Evolutionary conservation across 768 basidiomycete species (phyloP).

Genomic region (Imleria badia): DNA sequence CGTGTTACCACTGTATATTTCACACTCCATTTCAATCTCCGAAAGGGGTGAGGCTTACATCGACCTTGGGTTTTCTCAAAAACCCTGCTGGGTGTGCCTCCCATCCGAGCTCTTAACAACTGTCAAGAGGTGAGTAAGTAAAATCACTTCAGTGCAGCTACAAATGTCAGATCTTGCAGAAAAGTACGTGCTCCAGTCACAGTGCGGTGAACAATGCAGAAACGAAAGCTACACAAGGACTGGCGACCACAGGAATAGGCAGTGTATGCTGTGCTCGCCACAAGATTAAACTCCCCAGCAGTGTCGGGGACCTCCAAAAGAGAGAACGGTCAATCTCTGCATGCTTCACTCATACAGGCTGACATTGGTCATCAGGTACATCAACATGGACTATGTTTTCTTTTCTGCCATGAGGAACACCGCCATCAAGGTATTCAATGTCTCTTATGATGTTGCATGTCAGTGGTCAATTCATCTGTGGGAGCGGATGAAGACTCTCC

Average conservation of each 20-base stretch:
- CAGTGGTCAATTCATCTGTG: too few species aligned
- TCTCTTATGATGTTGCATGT: not conserved
- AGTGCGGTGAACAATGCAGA: conserved; percentile 4
- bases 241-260: conserved; percentile 10
- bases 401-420: not conserved
- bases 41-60: too few species aligned
- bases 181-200: conserved; percentile 17
- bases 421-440: not conserved
- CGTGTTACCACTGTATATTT: too few species aligned
- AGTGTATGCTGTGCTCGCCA: conserved; percentile 14
- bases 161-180: conserved; percentile 5
- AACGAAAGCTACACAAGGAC: not conserved
- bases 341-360: too few species aligned
- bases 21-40: too few species aligned
- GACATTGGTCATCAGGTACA: too few species aligned
- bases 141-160: too few species aligned
- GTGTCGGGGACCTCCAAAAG: conserved; percentile 18
- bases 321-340: conserved; percentile 11
- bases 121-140: too few species aligned
- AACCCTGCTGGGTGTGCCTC: too few species aligned
- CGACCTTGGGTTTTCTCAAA: too few species aligned
- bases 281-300: conserved; percentile 13
- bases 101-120: too few species aligned
- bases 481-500: too few species aligned
- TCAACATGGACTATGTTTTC: not conserved